Base-by-base conservation (phyloP, 495 filamentous ascomycete genomes). In the Tetracladium marchalianum region DNA sequence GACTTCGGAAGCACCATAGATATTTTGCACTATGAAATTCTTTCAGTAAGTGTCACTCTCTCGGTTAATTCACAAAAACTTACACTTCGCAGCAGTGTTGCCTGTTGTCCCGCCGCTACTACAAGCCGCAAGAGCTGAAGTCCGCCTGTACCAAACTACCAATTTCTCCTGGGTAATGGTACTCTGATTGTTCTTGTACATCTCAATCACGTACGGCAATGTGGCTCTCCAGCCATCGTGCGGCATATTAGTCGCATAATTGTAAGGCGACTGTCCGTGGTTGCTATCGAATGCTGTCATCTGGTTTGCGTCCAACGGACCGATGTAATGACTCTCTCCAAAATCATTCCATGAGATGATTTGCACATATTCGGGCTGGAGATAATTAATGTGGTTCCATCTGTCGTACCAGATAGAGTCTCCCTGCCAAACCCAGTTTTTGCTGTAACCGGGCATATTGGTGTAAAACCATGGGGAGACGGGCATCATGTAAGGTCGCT, bases 331-430 rank as follows among this genome's bases (percentile, higher is more conserved):
- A 10, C 68, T 66, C 58, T 82, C 78, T 32, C 77, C 78, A 41
- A 68, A 81, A 53, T 82, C 78, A 42, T 82, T 82, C 78, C 79
- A 82, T 19, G 67, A 67, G 24, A 78, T 63, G 36, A 76, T 72
- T 55, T 75, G 59, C 13, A 82, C 67, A 18, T 70, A 68, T 18
- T 71, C 62, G 0, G 79, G 75, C 44, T 68, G 58, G 4, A 80
- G 40, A 12, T 67, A 60, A 19, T 72, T 39, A 2, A 72, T 66
- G 36, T 80, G 62, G 43, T 74, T 59, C 79, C 79, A 82, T 5
- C 79, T 74, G 35, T 71, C 70, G 41, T 77, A 75, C 84, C 84
- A 88, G 1, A 87, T 65, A 19, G 74, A 71, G 46, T 85, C 83
- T 34, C 77, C 11, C 0, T n/a, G 13, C 37, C 13, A 37, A 38